Evolutionary conservation across 768 basidiomycete genomes (phyloP).

Genomic region (Russula virescens): DNA sequence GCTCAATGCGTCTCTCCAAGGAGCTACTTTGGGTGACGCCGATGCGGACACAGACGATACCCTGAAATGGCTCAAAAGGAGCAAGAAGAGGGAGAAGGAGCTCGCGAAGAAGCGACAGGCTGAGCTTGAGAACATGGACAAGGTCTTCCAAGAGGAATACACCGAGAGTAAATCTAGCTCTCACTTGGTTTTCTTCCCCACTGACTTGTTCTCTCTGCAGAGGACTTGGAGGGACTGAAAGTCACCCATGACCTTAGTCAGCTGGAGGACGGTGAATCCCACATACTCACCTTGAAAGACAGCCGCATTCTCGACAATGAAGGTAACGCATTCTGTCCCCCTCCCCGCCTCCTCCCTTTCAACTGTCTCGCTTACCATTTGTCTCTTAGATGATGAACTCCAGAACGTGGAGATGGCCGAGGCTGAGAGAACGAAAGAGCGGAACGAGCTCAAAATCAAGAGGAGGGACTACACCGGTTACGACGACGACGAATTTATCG

Average conservation of each 20-base stretch:
- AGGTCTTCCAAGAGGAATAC: slow-evolving; percentile 69
- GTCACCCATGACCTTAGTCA: slow-evolving; percentile 93
- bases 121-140: slow-evolving; percentile 83
- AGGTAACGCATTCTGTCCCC: slow-evolving; percentile 41
- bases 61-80: slow-evolving; percentile 85
- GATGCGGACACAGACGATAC: slow-evolving; percentile 74
- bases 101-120: slow-evolving; percentile 75
- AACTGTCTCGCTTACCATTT: slow-evolving; percentile 2
- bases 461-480: slow-evolving; percentile 88
- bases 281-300: slow-evolving; percentile 95
- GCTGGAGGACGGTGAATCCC: slow-evolving; percentile 89
- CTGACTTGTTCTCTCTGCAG: slow-evolving; percentile 36
- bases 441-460: slow-evolving; percentile 81
- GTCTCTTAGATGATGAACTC: slow-evolving; percentile 82
- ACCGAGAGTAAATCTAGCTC: slow-evolving; percentile 67
- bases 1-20: slow-evolving; percentile 87
- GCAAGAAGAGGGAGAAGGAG: slow-evolving; percentile 88
- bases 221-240: slow-evolving; percentile 89
- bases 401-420: slow-evolving; percentile 96
- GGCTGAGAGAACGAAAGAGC: slow-evolving; percentile 72
- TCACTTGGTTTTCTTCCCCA: neutral
- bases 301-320: slow-evolving; percentile 92
- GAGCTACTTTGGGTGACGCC: slow-evolving; percentile 85
- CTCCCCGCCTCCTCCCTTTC: neutral
- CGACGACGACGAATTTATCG: slow-evolving; percentile 90